Evolutionary conservation across 2,329 filamentous ascomycete genomes (phyloP).

Genomic region (Phoma sp.): DNA sequence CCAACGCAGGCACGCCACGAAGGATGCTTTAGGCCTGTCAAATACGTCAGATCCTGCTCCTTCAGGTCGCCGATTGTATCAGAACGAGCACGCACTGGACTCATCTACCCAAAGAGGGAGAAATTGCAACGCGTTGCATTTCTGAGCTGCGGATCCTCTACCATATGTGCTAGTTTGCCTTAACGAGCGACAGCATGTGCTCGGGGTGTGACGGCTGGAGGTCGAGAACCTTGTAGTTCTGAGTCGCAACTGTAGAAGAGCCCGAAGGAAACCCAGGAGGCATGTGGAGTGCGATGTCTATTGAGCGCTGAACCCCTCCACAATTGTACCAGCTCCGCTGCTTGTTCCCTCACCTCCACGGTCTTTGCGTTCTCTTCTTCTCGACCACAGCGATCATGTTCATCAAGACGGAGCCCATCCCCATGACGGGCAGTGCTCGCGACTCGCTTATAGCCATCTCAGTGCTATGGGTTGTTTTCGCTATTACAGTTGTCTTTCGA

Average conservation of each 20-base stretch:
- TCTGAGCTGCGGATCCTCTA: background rate
- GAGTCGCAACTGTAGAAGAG: constrained; percentile 9
- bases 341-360: constrained; percentile 6
- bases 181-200: background rate
- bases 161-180: background rate
- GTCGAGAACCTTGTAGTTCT: constrained; percentile 3
- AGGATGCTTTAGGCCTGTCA: constrained; percentile 1
- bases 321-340: background rate
- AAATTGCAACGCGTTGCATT: constrained; percentile 1
- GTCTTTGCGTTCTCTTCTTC: constrained; percentile 3
- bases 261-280: background rate
- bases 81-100: constrained; percentile 8
- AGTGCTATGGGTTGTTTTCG: constrained; percentile 26
- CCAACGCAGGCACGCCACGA: background rate
- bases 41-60: constrained; percentile 6
- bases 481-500: constrained; percentile 20
- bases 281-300: constrained; percentile 7
- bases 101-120: background rate
- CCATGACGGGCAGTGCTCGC: constrained; percentile 25
- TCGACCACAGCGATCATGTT: constrained; percentile 12
- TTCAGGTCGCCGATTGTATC: constrained; percentile 2
- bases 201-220: background rate
- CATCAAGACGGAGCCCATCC: constrained; percentile 16
- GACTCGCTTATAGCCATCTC: constrained; percentile 30
- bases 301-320: background rate